Conservation (phyloP, 2,329 filamentous ascomycete genomes). For the Chaetomium strumarium region DNA sequence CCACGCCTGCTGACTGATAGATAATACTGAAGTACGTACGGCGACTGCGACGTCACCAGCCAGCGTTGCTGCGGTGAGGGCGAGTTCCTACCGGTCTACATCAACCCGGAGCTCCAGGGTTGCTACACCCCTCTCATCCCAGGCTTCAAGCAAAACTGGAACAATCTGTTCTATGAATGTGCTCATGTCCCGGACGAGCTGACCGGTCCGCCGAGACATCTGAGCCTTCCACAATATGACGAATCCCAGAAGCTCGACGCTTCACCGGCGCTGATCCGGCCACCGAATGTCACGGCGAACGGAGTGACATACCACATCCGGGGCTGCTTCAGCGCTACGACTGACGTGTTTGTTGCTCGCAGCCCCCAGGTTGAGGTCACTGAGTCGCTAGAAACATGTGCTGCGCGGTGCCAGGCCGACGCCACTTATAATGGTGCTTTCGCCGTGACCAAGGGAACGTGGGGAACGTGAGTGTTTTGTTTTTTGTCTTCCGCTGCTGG, state of each 20-base stretch:
- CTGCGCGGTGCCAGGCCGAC: not conserved
- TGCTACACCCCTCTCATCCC: conserved; percentile 37
- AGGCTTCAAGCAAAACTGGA: conserved; percentile 15
- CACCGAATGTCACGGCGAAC: not conserved
- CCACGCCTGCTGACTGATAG: not conserved
- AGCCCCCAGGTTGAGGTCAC: too few relatives aligned
- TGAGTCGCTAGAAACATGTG: conserved; percentile 11
- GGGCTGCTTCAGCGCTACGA: conserved; percentile 9
- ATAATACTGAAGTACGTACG: conserved; percentile 14
- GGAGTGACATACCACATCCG: conserved; percentile 5
- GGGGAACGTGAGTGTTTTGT: too few relatives aligned
- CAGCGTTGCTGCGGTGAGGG: conserved; percentile 24
- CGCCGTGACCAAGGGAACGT: conserved; percentile 14
- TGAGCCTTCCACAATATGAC: not conserved
- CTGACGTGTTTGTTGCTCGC: not conserved
- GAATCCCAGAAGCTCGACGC: not conserved
- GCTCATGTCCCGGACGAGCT: conserved; percentile 11
- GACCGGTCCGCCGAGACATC: conserved; percentile 8
- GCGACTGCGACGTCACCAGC: conserved; percentile 21
- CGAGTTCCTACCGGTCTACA: conserved; percentile 41
- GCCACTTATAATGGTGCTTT: not conserved
- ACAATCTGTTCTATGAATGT: conserved; percentile 21
- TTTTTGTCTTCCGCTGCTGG: not conserved
- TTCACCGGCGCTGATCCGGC: conserved; percentile 5
- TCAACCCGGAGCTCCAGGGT: conserved; percentile 44